Conservation (phyloP, 2,329 filamentous ascomycete species). For the Aureobasidium zeae region DNA sequence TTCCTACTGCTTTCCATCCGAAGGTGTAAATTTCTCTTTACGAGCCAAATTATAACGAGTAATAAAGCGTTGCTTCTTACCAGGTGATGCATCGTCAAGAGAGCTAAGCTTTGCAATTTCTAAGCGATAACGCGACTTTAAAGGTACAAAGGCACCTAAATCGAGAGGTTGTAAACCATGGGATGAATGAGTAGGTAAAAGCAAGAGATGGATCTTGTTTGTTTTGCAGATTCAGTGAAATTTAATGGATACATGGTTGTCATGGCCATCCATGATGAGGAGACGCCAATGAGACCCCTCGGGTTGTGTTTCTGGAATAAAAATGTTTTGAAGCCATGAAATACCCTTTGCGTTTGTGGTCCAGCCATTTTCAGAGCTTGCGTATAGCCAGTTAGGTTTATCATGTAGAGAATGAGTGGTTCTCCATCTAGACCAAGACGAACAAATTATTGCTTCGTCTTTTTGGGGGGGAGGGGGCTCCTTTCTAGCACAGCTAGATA, state of each 20-base stretch:
- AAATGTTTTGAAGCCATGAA: background rate
- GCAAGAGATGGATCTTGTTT: background rate
- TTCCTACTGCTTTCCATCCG: background rate
- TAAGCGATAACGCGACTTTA: background rate
- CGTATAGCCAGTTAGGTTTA: background rate
- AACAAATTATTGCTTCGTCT: too few species aligned
- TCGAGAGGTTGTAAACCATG: background rate
- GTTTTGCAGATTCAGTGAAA: background rate
- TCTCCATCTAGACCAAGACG: too few species aligned
- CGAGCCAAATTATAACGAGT: background rate
- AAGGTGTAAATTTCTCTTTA: background rate
- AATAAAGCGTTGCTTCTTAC: conserved; percentile 2
- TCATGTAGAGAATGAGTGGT: background rate
- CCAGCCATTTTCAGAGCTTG: conserved; percentile 1
- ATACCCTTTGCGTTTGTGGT: background rate
- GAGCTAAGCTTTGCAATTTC: background rate
- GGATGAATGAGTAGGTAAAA: background rate
- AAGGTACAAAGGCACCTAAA: background rate
- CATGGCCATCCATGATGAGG: background rate
- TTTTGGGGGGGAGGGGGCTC: too few species aligned
- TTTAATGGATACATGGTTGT: background rate
- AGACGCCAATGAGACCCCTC: background rate
- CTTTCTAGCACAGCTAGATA: too few species aligned
- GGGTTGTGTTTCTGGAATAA: background rate
- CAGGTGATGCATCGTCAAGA: background rate